Conservation (phyloP, 2,329 filamentous ascomycete genomes). For the Byssoonygena ceratinophila region DNA sequence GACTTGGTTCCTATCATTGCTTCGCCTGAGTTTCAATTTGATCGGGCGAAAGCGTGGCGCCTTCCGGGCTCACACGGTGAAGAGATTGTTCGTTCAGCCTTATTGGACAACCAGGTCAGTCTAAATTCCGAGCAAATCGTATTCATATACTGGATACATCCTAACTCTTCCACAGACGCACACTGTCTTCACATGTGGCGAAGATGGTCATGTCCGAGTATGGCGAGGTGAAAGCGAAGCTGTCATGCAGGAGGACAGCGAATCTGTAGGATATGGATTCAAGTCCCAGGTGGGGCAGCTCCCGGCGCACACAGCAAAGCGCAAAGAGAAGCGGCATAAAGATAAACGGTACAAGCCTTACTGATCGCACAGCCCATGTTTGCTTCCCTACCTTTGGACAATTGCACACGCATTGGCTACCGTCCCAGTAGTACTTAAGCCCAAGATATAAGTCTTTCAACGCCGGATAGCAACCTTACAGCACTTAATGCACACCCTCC, state of each 20-base stretch:
- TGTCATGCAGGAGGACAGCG: constrained; percentile 16
- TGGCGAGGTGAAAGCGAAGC: constrained; percentile 23
- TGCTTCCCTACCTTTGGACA: background rate
- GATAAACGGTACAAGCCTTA: constrained; percentile 34
- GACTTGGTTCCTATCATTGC: constrained; percentile 34
- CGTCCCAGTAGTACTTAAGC: background rate
- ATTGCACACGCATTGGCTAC: background rate
- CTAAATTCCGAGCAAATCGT: background rate
- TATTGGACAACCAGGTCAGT: constrained; percentile 36
- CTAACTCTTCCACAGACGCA: constrained; percentile 23
- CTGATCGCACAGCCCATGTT: constrained; percentile 15
- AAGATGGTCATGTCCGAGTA: constrained; percentile 35
- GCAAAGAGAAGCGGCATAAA: constrained; percentile 24
- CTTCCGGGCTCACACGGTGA: constrained; percentile 40
- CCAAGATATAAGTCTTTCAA: background rate
- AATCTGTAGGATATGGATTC: constrained; percentile 1
- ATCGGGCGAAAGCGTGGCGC: constrained; percentile 32
- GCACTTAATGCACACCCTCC: background rate
- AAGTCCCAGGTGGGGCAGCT: constrained; percentile 18
- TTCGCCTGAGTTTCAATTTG: constrained; percentile 31
- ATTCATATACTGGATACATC: background rate
- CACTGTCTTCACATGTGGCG: constrained; percentile 37
- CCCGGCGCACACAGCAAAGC: constrained; percentile 15
- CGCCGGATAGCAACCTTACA: background rate
- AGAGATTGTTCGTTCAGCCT: constrained; percentile 39